Evolutionary conservation across 371 early-diverging fungal species (phyloP), one percentile per base, ranked within the genome.

Genomic region (Cokeromyces recurvatus): DNA sequence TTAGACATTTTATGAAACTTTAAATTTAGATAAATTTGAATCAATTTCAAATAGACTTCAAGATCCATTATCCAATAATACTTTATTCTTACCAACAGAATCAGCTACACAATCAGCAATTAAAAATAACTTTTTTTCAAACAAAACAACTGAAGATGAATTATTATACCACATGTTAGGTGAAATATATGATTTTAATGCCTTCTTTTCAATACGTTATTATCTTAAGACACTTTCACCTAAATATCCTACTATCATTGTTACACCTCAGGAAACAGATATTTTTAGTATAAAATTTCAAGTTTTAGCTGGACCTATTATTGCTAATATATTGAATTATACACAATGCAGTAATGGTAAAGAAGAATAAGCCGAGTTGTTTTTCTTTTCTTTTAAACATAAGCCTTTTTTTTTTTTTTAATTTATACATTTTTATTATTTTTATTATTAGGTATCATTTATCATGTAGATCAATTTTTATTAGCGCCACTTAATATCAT

Each of bases 311-410:
- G 66, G 66, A 10, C 20, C 48, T 1, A 32, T 27, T 27, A 55
- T 51, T 19, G 61, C 57, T 24, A 51, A 53, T 2, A 48, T 59
- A 4, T 32, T 27, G 11, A 43, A 37, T 14, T 32, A 55, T 34
- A 57, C 57, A 19, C 34, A 32, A 11, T 65, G 62, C 46, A 55
- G 52, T 32, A 65, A 65, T 41, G 66, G 66, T 61, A 61, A 49
- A 46, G n/a, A n/a, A n/a, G n/a, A n/a, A n/a, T n/a, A n/a, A n/a
- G n/a, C n/a, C n/a, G n/a, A n/a, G n/a, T n/a, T n/a, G n/a, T n/a
- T n/a, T n/a, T n/a, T n/a, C n/a, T n/a, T n/a, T n/a, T n/a, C n/a
- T n/a, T n/a, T n/a, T n/a, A n/a, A n/a, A n/a, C n/a, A n/a, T n/a
- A n/a, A n/a, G n/a, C n/a, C n/a, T n/a, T n/a, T n/a, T n/a, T n/a